Evolutionary conservation across 768 basidiomycete genomes (phyloP).

Genomic region (Coprinopsis sp.): DNA sequence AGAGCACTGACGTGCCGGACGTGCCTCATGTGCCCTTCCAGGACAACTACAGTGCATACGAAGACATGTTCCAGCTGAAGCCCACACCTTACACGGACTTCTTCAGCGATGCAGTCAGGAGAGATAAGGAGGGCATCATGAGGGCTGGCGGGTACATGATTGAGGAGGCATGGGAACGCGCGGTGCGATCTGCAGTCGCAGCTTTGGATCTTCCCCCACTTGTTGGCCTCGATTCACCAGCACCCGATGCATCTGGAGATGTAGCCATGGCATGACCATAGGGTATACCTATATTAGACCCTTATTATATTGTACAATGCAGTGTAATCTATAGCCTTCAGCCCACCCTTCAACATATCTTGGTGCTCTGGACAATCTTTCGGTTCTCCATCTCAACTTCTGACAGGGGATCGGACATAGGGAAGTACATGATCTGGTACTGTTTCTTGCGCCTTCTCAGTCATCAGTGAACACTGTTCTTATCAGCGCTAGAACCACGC

Average conservation of each 20-base stretch:
- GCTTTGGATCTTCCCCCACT: conserved; percentile 62
- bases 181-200: conserved; percentile 67
- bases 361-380: conserved; percentile 51
- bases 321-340: conserved; percentile 1
- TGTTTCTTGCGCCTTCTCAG: conserved; percentile 44
- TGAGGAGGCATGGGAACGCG: conserved; percentile 84
- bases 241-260: conserved; percentile 34
- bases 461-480: neutral
- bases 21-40: conserved; percentile 75
- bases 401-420: conserved; percentile 59
- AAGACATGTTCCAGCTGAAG: conserved; percentile 56
- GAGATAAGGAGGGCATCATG: conserved; percentile 75
- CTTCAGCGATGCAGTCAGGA: conserved; percentile 69
- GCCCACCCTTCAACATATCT: conserved; percentile 23
- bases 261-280: conserved; percentile 36
- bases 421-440: conserved; percentile 84
- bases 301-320: conserved; percentile 7
- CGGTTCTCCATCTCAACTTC: conserved; percentile 44
- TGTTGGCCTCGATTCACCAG: conserved; percentile 24
- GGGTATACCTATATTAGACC: conserved; percentile 4
- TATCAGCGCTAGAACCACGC: neutral
- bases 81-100: conserved; percentile 64
- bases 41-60: conserved; percentile 72
- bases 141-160: conserved; percentile 77
- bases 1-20: conserved; percentile 66